Conservation (phyloP, 2,329 filamentous ascomycete genomes). For the Fusarium sp. region DNA sequence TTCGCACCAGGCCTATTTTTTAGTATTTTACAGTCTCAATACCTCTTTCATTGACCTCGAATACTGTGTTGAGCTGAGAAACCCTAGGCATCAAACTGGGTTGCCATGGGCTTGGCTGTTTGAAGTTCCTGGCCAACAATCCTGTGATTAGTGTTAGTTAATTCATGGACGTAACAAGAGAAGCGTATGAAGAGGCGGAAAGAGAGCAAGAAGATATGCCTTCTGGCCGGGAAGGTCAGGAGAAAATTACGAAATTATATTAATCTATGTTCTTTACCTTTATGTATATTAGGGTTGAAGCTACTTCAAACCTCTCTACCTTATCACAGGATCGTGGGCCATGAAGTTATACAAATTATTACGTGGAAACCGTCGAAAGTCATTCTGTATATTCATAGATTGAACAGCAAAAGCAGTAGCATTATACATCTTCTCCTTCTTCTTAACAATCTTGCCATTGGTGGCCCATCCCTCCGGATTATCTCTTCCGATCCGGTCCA, state of each 20-base stretch:
- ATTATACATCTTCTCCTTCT: neutral
- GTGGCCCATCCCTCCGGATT: neutral
- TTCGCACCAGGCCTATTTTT: too few relatives aligned
- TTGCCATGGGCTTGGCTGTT: too few relatives aligned
- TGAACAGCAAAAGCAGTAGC: rapidly evolving
- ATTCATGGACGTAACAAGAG: rapidly evolving
- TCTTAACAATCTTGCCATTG: neutral
- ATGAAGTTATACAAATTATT: conserved; percentile 24
- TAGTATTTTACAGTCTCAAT: too few relatives aligned
- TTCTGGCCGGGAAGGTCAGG: rapidly evolving
- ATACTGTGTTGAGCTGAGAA: too few relatives aligned
- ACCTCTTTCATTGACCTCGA: too few relatives aligned
- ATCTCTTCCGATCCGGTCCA: rapidly evolving
- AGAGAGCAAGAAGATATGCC: too few relatives aligned
- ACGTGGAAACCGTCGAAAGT: neutral
- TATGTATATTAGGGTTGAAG: rapidly evolving
- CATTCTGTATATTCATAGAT: neutral
- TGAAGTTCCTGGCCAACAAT: too few relatives aligned
- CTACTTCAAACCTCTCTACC: rapidly evolving
- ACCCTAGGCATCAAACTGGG: too few relatives aligned
- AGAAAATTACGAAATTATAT: too few relatives aligned
- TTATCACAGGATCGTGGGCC: neutral
- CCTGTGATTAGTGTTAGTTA: too few relatives aligned
- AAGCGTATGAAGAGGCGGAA: too few relatives aligned
- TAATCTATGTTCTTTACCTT: too few relatives aligned